Percentiles rank a stretch among this genome's conserved stretches.
Conservation (phyloP, 345 rosid species). For the Streptanthus diversifolius region DNA sequence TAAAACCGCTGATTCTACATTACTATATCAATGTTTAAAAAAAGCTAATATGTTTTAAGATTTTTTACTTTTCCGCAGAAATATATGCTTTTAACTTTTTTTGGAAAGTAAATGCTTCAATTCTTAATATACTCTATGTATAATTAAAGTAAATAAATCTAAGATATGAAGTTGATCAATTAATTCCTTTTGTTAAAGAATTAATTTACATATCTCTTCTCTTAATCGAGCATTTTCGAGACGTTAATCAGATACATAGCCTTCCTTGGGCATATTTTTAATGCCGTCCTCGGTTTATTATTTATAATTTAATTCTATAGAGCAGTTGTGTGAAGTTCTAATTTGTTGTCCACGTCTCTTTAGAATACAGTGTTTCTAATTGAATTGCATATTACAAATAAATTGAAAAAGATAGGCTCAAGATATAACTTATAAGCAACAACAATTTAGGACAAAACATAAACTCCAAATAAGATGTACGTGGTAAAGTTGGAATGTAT, state of each 20-base stretch:
- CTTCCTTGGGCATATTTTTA: background rate
- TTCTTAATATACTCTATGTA: background rate
- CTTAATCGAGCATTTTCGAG: constrained; percentile 81
- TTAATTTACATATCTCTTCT: too few species aligned
- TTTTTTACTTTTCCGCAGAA: background rate
- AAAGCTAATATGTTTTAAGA: background rate
- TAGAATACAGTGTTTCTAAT: background rate
- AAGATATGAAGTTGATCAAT: background rate
- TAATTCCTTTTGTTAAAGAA: constrained; percentile 45
- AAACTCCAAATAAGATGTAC: background rate
- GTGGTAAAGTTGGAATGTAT: constrained; percentile 6
- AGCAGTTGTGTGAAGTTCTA: constrained; percentile 16
- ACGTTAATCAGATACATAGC: too few species aligned
- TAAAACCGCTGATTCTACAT: constrained; percentile 75
- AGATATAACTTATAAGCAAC: constrained; percentile 18
- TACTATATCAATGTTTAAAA: background rate
- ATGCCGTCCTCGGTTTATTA: background rate
- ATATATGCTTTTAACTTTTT: background rate
- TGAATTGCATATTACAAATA: background rate
- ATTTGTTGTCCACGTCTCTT: background rate
- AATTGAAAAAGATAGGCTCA: constrained; percentile 12
- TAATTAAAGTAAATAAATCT: background rate
- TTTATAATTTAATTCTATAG: background rate
- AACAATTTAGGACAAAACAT: constrained; percentile 15
- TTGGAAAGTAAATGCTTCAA: background rate